phyloP scores from a whole-genome alignment of 371 early-diverging fungal genomes.

The Mortierella sp. region DNA sequence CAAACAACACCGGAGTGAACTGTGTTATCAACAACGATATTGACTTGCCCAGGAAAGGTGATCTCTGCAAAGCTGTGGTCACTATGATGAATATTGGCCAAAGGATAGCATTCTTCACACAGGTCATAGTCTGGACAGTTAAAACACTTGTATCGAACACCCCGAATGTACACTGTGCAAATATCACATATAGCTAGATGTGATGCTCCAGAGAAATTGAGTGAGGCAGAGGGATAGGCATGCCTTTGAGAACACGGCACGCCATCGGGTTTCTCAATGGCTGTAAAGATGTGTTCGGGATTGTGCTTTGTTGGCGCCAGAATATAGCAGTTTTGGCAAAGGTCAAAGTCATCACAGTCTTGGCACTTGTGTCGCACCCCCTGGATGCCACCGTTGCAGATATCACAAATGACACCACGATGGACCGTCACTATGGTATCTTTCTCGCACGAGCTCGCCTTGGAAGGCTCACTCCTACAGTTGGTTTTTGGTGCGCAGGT shows the following conservation, averaged over 20 bases:
- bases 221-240: background rate
- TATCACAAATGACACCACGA: constrained; percentile 56
- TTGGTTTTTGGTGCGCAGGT: background rate
- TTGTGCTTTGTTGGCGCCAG: constrained; percentile 36
- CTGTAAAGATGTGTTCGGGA: constrained; percentile 48
- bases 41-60: constrained; percentile 54
- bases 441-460: background rate
- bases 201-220: constrained; percentile 10
- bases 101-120: constrained; percentile 60
- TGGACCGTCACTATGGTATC: constrained; percentile 11
- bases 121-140: constrained; percentile 66
- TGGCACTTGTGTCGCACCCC: constrained; percentile 61
- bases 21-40: constrained; percentile 28
- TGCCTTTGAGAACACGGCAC: background rate
- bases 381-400: constrained; percentile 57
- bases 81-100: constrained; percentile 57
- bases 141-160: constrained; percentile 64
- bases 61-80: constrained; percentile 56
- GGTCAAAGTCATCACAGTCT: constrained; percentile 64
- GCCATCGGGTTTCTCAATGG: constrained; percentile 25
- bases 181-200: constrained; percentile 60
- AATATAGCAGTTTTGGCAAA: constrained; percentile 62
- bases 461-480: constrained; percentile 1
- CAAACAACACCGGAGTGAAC: constrained; percentile 59
- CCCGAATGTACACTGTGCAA: constrained; percentile 61